A percentile compares a stretch with the other conserved stretches of the same genome.
Conservation (phyloP, 1,284 basidiomycete species). For the Vanrija sp. region DNA sequence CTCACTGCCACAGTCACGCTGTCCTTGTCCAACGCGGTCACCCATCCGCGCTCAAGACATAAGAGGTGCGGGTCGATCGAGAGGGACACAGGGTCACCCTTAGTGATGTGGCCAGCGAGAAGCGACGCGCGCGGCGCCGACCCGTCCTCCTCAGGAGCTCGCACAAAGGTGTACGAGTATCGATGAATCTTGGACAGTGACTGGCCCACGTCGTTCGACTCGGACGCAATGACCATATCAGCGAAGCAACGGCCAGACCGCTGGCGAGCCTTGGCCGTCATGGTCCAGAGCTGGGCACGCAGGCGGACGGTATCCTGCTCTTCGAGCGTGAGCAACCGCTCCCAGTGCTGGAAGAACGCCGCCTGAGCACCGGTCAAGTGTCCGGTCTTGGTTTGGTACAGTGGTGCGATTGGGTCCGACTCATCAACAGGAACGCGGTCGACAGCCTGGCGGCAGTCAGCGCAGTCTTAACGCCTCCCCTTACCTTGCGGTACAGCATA, state of each 20-base stretch:
- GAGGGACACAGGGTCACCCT: constrained; percentile 76
- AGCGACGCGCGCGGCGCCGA: constrained; percentile 52
- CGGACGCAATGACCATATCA: constrained; percentile 65
- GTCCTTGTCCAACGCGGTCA: constrained; percentile 64
- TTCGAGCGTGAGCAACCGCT: constrained; percentile 77
- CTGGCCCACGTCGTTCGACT: constrained; percentile 40
- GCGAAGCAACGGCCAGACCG: constrained; percentile 70
- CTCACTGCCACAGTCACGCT: constrained; percentile 74
- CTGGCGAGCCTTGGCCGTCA: constrained; percentile 75
- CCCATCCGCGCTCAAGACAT: constrained; percentile 78
- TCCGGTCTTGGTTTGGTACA: constrained; percentile 72
- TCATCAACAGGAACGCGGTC: constrained; percentile 59
- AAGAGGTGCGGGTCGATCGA: constrained; percentile 80
- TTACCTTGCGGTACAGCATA: constrained; percentile 86
- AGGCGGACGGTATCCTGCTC: constrained; percentile 80
- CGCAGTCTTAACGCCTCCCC: constrained; percentile 16
- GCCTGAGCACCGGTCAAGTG: constrained; percentile 69
- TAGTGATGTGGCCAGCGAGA: constrained; percentile 71
- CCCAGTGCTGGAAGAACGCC: constrained; percentile 88
- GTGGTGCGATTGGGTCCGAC: constrained; percentile 65
- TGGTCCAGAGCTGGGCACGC: constrained; percentile 89
- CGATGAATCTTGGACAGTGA: constrained; percentile 51
- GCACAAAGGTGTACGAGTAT: constrained; percentile 64
- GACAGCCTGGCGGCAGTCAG: constrained; percentile 56
- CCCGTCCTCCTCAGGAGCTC: constrained; percentile 32